Percentiles rank a stretch among this genome's conserved stretches.
Evolutionary conservation across 345 rosid genomes (phyloP).

Genomic region (Hypericum androsaemum): DNA sequence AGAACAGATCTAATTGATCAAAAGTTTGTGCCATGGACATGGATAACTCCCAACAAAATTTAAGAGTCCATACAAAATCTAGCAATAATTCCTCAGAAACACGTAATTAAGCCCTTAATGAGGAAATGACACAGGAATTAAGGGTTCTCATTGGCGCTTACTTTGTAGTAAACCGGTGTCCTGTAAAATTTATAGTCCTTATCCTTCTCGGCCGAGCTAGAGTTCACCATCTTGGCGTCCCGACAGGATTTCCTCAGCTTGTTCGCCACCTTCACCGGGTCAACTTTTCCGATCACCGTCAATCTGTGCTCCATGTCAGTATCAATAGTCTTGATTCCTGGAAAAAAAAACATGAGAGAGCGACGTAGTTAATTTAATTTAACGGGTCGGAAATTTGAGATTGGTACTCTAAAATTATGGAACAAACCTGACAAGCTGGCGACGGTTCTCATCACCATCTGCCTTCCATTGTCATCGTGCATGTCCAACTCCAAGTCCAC

Average conservation of each 20-base stretch:
- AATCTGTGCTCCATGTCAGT: constrained; percentile 45
- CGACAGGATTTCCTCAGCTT: constrained; percentile 31
- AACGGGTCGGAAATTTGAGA: neutral
- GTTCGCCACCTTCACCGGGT: constrained; percentile 25
- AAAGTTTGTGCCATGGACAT: no score
- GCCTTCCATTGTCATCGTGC: neutral
- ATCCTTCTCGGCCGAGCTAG: no score
- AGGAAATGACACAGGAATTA: constrained; percentile 23
- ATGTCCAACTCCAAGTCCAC: neutral
- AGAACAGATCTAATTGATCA: no score
- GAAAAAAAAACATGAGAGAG: neutral
- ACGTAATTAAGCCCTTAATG: neutral
- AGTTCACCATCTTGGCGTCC: constrained; percentile 15
- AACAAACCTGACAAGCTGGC: neutral
- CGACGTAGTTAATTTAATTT: neutral
- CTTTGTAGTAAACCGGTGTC: no score
- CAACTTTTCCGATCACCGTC: constrained; percentile 48
- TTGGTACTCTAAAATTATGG: neutral
- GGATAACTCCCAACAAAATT: no score
- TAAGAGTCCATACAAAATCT: no score
- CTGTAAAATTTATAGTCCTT: no score
- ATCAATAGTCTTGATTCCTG: constrained; percentile 44
- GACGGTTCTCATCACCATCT: neutral
- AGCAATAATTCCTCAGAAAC: no score
- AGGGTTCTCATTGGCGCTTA: constrained; percentile 46